phyloP scores from a whole-genome alignment of 192 early-diverging fungal genomes.

The Backusella tarrabulga region DNA sequence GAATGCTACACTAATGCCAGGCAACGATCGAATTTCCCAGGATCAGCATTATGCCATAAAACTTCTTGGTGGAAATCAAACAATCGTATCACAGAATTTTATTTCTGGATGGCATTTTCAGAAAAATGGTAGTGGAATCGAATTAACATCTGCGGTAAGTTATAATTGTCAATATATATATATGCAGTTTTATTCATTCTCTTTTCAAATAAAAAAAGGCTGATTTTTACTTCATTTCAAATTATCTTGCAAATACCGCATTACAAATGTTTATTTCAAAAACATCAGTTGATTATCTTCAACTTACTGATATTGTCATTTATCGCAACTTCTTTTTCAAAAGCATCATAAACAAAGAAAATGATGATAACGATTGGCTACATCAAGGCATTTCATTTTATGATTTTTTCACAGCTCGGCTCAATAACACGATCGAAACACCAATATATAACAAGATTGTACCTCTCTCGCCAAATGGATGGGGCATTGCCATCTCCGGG shows the following conservation, averaged over 20 bases:
- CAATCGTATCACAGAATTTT: constrained; percentile 21
- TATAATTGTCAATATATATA: background rate
- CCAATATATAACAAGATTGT: constrained; percentile 22
- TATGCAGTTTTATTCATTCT: background rate
- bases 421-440: constrained; percentile 14
- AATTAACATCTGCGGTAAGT: constrained; percentile 28
- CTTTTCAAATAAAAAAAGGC: constrained; percentile 9
- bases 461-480: background rate
- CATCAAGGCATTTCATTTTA: constrained; percentile 24
- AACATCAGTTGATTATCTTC: constrained; percentile 10
- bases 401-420: constrained; percentile 25
- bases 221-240: constrained; percentile 14
- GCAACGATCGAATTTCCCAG: background rate
- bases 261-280: constrained; percentile 13
- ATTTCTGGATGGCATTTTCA: constrained; percentile 22
- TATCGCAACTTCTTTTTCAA: constrained; percentile 17
- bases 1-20: constrained; percentile 15
- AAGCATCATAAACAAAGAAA: background rate
- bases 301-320: constrained; percentile 20
- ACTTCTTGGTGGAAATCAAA: constrained; percentile 24
- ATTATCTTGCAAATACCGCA: constrained; percentile 25
- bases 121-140: constrained; percentile 17
- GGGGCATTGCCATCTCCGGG: background rate
- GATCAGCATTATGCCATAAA: constrained; percentile 22
- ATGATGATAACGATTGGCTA: constrained; percentile 8